Evolutionary conservation across 345 rosid species (phyloP).

Genomic region (Eutrema japonicum): DNA sequence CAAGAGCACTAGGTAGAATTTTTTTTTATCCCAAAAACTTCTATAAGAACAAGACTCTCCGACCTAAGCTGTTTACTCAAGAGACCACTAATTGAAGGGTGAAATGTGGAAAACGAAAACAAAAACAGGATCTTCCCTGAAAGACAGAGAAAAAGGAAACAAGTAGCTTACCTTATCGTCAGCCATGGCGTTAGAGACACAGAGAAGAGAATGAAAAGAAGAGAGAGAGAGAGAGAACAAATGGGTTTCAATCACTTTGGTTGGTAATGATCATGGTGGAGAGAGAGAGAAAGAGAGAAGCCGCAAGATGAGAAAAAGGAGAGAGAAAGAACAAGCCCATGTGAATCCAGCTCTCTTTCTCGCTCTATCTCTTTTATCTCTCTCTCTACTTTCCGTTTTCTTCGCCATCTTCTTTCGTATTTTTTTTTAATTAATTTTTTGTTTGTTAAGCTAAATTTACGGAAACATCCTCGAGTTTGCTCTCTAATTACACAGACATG

Average conservation of each 20-base stretch:
- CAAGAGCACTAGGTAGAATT: slow-evolving; percentile 2
- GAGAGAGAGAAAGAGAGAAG: slow-evolving; percentile 41
- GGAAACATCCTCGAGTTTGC: not conserved
- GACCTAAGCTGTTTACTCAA: not conserved
- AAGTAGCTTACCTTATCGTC: slow-evolving; percentile 66
- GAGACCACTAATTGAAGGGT: not conserved
- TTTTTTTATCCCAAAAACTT: not conserved
- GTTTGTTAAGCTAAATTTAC: not conserved
- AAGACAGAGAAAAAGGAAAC: not conserved
- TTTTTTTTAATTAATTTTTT: not conserved
- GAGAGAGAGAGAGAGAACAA: slow-evolving; percentile 27
- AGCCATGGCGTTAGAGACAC: slow-evolving; percentile 56
- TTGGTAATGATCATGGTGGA: slow-evolving; percentile 50
- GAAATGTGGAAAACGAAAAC: slow-evolving; percentile 1
- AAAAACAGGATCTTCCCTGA: not conserved
- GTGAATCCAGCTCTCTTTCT: slow-evolving; percentile 55
- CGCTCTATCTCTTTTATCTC: slow-evolving; percentile 22
- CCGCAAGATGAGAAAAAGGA: slow-evolving; percentile 45
- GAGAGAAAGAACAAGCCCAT: slow-evolving; percentile 54
- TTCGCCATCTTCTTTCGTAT: slow-evolving; percentile 36
- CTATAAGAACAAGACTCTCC: not conserved
- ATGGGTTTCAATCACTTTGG: slow-evolving; percentile 43
- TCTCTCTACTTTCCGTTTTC: slow-evolving; percentile 49
- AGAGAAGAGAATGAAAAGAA: slow-evolving; percentile 5
- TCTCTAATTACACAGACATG: slow-evolving; percentile 28